Evolutionary conservation across 2,329 filamentous ascomycete genomes (phyloP), one percentile per base, ranked within the genome.

Genomic region (Acephala macrosclerotiorum): DNA sequence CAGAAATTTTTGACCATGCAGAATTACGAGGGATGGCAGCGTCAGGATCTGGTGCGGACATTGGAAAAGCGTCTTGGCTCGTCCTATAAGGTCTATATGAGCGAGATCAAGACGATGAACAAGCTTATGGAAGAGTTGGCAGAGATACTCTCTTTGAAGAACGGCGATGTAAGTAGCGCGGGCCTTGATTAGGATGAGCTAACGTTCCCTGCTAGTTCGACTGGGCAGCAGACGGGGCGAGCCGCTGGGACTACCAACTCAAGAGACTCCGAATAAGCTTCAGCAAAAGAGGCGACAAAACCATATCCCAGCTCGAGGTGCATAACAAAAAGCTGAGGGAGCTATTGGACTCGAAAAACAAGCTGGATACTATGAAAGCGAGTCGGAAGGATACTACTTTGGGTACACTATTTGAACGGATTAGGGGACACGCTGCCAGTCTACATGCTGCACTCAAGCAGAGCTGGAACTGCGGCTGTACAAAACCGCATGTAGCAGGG

Each of bases 201-300:
- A 3, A 3, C 18, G 16, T 8, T 8, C 22, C 51, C 16, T 45
- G 3, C 2, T 47, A 73, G 67, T 60, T 73, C 57, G 68, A 72
- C n/a, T 74, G 73, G 72, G 69, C 68, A 22, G 56, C 60, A 1
- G 65, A 70, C 4, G 72, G 68, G 16, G 65, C 66, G 16, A 69
- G 64, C n/a, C 56, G 36, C 47, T 73, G 70, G 70, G 61, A 73
- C 22, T 74, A 74, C 26, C 70, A 74, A 66, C 26, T 69, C 33
- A 69, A 72, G 29, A 63, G 71, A 58, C 69, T 74, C 16, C 64
- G 64, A 5, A 42, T 68, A 12, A 72, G 69, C 58, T 73, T 74
- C 57, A 72, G 66, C 47, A 71, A 73, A 36, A 70, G 66, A 59
- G 69, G 70, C 0, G 47, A 42, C 22, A 60, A 49, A 25, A 68